Evolutionary conservation across 257 asterid genomes (phyloP), one percentile per base, ranked within the genome.

Genomic region (Sherardia arvensis): DNA sequence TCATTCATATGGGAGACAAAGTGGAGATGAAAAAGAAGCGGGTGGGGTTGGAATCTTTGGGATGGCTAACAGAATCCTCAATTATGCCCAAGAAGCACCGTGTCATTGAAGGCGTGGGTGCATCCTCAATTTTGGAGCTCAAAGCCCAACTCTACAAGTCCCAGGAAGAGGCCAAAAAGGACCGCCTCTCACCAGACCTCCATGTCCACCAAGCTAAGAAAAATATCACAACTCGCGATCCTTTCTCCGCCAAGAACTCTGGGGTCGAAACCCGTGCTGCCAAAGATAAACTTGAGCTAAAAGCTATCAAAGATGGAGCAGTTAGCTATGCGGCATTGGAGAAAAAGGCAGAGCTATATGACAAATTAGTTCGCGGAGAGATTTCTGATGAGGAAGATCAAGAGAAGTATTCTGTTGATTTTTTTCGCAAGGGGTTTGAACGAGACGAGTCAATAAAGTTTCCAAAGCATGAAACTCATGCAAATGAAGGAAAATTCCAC

Each of bases 1-100:
- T n/a, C n/a, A n/a, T n/a, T n/a, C n/a, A n/a, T n/a, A 73, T 64
- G 80, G 75, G 15, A 59, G 85, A 82, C 81, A 83, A 62, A 18
- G 85, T 66, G 18, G 83, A 74, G 64, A 69, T 21, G 79, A 27
- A 17, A 74, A 77, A 72, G 82, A 86, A 80, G 84, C 71, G 95
- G 77, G 79, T 53, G 71, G 67, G 61, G 57, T 90, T 85, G 70
- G 97, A 89, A 49, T 92, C 99, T 20, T 70, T 89, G 65, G 99
- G 99, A 89, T 92, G 99, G 99, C 78, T 92, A 66, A 89, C 99
- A 76, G 99, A 92, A 81, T 88, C 99, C 23, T 49, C 99, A 25
- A 85, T 92, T 29, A 87, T 92, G 99, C 97, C 99, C 54, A 95
- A 93, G 28, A 92, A 92, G 76, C 95, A 84, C 66, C 90, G 94